These are phyloP conservation scores for Lachnellula willkommii DNA, from an alignment of 2,329 filamentous ascomycete genomes.

Conservation along the genomic window DNA sequence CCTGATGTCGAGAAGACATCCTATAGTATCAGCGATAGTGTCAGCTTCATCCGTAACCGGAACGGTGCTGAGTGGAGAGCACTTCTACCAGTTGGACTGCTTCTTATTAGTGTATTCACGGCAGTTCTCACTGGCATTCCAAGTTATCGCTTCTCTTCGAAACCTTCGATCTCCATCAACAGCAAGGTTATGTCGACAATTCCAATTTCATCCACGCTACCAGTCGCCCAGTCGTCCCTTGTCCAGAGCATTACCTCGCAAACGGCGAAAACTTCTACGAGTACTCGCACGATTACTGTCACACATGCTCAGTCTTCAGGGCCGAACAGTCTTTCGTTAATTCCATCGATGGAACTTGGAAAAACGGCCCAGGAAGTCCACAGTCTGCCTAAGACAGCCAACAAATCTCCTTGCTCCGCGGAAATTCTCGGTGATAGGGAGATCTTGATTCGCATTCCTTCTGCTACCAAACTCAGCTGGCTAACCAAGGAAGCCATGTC, in stretches of 20 bases:
- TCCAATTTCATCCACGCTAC: constrained; percentile 21
- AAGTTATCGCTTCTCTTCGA: constrained; percentile 18
- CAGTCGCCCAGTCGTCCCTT: constrained; percentile 16
- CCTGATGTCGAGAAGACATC: constrained; percentile 21
- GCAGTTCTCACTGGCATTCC: constrained; percentile 20
- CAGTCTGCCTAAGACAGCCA: constrained; percentile 12
- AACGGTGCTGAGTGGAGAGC: constrained; percentile 22
- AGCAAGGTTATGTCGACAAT: constrained; percentile 28
- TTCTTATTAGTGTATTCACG: constrained; percentile 23
- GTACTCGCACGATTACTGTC: constrained; percentile 30
- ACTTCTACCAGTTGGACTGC: constrained; percentile 21
- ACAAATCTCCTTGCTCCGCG: constrained; percentile 40
- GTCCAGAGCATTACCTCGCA: constrained; percentile 20
- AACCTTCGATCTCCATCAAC: constrained; percentile 30
- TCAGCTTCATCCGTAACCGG: constrained; percentile 16
- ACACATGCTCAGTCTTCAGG: constrained; percentile 32
- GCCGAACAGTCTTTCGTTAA: constrained; percentile 35
- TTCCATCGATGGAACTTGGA: constrained; percentile 36
- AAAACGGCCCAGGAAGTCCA: constrained; percentile 19
- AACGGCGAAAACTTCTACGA: constrained; percentile 23
- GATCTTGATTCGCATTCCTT: constrained; percentile 50
- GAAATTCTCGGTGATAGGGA: constrained; percentile 43
- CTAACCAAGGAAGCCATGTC: constrained; percentile 51
- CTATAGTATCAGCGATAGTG: constrained; percentile 14
- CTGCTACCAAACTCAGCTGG: constrained; percentile 48